Evolutionary conservation across 129 eudicot genomes (phyloP).

Genomic region (Helianthus tuberosus): DNA sequence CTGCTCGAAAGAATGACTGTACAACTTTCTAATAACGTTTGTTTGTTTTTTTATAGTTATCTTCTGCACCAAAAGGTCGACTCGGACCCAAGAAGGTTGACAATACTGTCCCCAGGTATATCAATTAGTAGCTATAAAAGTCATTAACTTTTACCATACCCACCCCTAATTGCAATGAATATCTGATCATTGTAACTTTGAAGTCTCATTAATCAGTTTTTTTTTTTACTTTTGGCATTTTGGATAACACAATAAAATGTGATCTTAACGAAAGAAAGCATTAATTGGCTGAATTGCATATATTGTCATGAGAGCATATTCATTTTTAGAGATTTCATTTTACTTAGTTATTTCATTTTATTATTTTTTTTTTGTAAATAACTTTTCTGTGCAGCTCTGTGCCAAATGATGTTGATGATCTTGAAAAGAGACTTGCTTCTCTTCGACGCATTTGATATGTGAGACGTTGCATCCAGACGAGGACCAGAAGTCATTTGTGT

Average conservation of each 20-base stretch:
- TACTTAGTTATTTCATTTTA: not conserved
- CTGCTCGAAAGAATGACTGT: not conserved
- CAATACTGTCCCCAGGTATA: slow-evolving; percentile 65
- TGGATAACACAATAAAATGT: not conserved
- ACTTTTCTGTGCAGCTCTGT: slow-evolving; percentile 42
- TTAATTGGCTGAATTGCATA: too few relatives aligned
- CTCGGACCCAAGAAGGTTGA: slow-evolving; percentile 79
- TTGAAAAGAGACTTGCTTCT: slow-evolving; percentile 89
- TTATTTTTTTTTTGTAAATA: not conserved
- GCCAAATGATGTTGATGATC: slow-evolving; percentile 79
- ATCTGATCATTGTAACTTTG: too few relatives aligned
- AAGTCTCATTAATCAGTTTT: too few relatives aligned
- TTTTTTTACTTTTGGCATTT: not conserved
- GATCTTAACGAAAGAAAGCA: not conserved
- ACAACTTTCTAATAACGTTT: slow-evolving; percentile 21
- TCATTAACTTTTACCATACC: not conserved
- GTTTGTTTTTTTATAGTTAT: slow-evolving; percentile 47
- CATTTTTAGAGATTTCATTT: not conserved
- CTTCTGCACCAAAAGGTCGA: slow-evolving; percentile 90
- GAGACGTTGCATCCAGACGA: not conserved
- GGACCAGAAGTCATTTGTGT: slow-evolving; percentile 23
- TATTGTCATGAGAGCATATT: not conserved
- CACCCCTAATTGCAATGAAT: too few relatives aligned
- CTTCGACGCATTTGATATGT: slow-evolving; percentile 68
- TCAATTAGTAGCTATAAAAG: slow-evolving; percentile 4